phyloP scores from a whole-genome alignment of 2,329 filamentous ascomycete species.

The Calonectria pteridis region DNA sequence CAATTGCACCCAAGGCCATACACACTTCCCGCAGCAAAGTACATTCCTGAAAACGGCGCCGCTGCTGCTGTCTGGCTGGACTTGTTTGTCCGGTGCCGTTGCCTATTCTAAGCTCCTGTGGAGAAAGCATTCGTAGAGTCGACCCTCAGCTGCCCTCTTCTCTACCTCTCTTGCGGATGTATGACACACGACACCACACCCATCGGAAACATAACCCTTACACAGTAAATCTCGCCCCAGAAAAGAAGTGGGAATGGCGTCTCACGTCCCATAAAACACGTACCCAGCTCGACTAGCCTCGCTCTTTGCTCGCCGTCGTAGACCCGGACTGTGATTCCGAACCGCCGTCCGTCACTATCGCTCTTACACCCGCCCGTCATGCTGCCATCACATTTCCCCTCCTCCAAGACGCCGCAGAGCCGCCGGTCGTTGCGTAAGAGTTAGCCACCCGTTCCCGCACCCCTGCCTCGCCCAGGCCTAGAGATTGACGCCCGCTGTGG shows the following conservation, averaged over 20 bases:
- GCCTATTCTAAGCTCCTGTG: conserved; percentile 7
- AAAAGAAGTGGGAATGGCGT: conserved; percentile 17
- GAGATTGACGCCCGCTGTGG: neutral
- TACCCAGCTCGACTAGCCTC: neutral
- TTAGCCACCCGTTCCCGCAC: neutral
- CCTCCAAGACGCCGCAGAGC: neutral
- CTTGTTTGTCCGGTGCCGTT: conserved; percentile 10
- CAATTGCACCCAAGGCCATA: conserved; percentile 4
- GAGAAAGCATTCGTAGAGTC: neutral
- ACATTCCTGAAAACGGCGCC: neutral
- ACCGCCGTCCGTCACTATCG: conserved; percentile 1
- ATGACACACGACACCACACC: conserved; percentile 6
- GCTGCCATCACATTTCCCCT: neutral
- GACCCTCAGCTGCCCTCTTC: neutral
- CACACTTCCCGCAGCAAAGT: neutral
- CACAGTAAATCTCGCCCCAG: conserved; percentile 6
- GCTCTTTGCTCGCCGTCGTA: conserved; percentile 21
- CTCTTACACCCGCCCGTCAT: conserved; percentile 2
- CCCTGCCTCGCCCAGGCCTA: neutral
- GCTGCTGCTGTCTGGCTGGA: conserved; percentile 14
- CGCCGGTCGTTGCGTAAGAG: conserved; percentile 9
- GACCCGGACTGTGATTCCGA: conserved; percentile 3
- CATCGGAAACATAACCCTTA: conserved; percentile 11
- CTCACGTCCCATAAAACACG: conserved; percentile 10
- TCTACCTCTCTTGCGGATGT: neutral